Evolutionary conservation across 768 basidiomycete species (phyloP).

Genomic region (Suillus subalutaceus): DNA sequence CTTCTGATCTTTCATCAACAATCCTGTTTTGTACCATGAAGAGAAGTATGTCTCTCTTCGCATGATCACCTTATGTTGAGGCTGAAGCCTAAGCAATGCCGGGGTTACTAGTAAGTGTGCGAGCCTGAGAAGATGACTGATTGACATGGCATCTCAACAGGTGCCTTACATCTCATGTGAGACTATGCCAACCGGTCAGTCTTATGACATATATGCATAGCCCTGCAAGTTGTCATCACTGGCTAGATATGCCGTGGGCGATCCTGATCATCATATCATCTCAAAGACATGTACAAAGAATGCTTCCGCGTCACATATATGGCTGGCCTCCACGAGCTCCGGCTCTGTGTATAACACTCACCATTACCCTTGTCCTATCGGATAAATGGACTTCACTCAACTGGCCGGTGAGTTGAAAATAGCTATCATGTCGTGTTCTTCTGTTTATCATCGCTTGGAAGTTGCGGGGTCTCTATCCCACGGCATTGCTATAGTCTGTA

Average conservation of each 20-base stretch:
- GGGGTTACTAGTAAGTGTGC: neutral
- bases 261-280: slow-evolving; percentile 1
- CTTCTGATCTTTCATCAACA: neutral
- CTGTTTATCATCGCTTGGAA: neutral
- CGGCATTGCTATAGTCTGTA: slow-evolving; percentile 22
- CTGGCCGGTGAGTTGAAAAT: neutral
- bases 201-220: neutral
- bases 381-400: neutral
- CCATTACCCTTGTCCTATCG: neutral
- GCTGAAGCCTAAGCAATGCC: too few relatives aligned
- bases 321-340: too few relatives aligned
- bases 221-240: slow-evolving; percentile 2
- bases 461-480: slow-evolving; percentile 24
- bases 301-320: neutral
- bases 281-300: neutral
- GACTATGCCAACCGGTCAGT: neutral
- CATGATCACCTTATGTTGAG: neutral
- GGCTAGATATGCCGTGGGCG: neutral
- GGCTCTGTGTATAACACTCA: neutral
- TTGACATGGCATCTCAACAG: neutral
- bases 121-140: neutral
- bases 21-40: neutral
- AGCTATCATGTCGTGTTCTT: neutral
- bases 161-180: neutral
- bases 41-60: neutral